phyloP scores from a whole-genome alignment of 164 flowering plant species.

The Chimonanthus praecox region DNA sequence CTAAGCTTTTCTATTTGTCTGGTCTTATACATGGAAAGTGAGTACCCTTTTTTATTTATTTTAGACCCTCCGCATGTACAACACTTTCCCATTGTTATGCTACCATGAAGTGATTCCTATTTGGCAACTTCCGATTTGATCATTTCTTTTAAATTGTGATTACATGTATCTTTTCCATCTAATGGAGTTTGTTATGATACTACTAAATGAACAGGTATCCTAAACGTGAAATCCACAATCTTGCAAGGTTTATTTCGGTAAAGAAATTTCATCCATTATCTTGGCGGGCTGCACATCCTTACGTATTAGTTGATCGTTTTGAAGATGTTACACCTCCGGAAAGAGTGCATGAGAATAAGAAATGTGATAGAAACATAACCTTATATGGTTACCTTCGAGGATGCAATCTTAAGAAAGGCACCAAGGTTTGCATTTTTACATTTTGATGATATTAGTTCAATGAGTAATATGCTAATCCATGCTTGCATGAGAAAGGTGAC shows the following conservation, averaged over 20 bases:
- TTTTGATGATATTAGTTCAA: not conserved
- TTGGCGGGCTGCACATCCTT: conserved; percentile 89
- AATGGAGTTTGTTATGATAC: not conserved
- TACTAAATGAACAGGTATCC: conserved; percentile 49
- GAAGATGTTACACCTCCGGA: conserved; percentile 97
- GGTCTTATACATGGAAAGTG: conserved; percentile 93
- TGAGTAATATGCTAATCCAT: too few species aligned
- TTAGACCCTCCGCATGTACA: not conserved
- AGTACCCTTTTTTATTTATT: conserved; percentile 19
- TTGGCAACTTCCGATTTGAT: too few species aligned
- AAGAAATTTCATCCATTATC: conserved; percentile 83
- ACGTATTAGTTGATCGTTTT: conserved; percentile 85
- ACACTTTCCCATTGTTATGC: not conserved
- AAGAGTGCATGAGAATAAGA: conserved; percentile 46
- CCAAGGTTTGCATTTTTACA: conserved; percentile 51
- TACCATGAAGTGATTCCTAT: not conserved
- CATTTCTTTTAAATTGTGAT: not conserved
- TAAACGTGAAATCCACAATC: conserved; percentile 90
- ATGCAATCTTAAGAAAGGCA: conserved; percentile 82
- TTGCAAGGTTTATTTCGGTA: conserved; percentile 94
- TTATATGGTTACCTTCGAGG: conserved; percentile 94
- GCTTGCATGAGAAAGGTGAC: too few species aligned
- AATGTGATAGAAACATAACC: conserved; percentile 84
- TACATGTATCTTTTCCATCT: not conserved
- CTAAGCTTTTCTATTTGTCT: conserved; percentile 91